Base-by-base conservation (phyloP, 1,139 yeast species). In the Yamadazyma atmosphaerica region DNA sequence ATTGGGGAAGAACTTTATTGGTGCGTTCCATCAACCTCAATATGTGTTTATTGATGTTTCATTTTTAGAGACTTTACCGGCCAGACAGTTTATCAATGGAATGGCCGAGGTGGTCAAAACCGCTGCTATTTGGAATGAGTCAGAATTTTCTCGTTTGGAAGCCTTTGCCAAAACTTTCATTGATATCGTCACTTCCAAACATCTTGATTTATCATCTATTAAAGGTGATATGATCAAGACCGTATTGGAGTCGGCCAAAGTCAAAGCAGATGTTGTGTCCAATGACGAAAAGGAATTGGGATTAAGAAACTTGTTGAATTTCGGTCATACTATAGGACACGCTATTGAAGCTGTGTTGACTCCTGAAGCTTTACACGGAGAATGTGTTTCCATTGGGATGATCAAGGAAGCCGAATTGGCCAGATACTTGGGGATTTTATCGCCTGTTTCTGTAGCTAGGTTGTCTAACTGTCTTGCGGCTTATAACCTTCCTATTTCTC, bases 81-180 rank as follows among this genome's bases (percentile, higher is more conserved):
- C 83, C 35, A 79, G 98, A 52, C 98, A 94, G 60, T 88, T 94
- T 61, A 87, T 94, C 55, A 94, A 94, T 57, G 99, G 99, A 46
- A 92, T 94, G 92, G 96, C 96, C 2, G 99, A 94, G 66, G 97
- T 94, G 40, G 85, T 94, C 51, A 94, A 92, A 68, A 94, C 98
- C 9, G 98, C 98, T 8, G 97, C 98, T 26, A 90, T 94, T 55
- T 94, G 98, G 98, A 84, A 90, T 58, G 96, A 86, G 50, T 71
- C 60, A 0, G 98, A 92, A 59, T 94, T 94, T 61, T 68, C 82
- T 27, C 73, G 97, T 49, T 76, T 94, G 44, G 99, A 94, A 62
- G 64, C 72, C 25, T 81, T 89, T 56, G 81, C 95, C 31, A 74
- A 77, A 33, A 58, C 65, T 17, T 90, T 92, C 56, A 72, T 87